Conservation (phyloP, 805 yeast genomes). For the Metschnikowia borealis region DNA sequence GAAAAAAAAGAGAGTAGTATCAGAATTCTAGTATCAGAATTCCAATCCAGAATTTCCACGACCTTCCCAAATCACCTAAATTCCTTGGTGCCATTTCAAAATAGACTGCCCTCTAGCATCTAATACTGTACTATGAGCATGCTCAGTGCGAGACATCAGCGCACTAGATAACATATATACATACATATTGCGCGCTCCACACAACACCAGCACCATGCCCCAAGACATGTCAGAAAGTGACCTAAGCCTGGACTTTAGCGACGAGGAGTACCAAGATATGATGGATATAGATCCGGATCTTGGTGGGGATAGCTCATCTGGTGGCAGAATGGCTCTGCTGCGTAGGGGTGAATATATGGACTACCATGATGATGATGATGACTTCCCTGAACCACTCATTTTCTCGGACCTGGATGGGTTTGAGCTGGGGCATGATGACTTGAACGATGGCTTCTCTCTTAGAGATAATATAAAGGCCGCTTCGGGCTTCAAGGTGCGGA, state of each 20-base stretch:
- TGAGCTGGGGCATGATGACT: slow-evolving; percentile 32
- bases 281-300: slow-evolving; percentile 15
- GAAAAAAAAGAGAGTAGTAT: no score
- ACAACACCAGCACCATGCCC: not conserved
- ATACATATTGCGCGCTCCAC: not conserved
- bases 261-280: slow-evolving; percentile 10
- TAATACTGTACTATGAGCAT: not conserved
- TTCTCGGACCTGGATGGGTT: slow-evolving; percentile 23
- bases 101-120: no score
- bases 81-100: no score
- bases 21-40: no score
- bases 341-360: not conserved
- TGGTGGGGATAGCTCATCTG: not conserved
- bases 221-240: slow-evolving; percentile 4
- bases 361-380: slow-evolving; percentile 10
- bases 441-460: slow-evolving; percentile 44
- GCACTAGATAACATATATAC: not conserved
- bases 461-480: slow-evolving; percentile 67
- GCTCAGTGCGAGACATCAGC: not conserved
- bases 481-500: slow-evolving; percentile 53
- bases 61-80: no score
- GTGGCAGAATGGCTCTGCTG: not conserved
- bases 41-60: no score
- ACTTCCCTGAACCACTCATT: slow-evolving; percentile 18
- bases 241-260: slow-evolving; percentile 9